phyloP scores from a whole-genome alignment of 2,329 filamentous ascomycete genomes.

The Venturia oleaginea region DNA sequence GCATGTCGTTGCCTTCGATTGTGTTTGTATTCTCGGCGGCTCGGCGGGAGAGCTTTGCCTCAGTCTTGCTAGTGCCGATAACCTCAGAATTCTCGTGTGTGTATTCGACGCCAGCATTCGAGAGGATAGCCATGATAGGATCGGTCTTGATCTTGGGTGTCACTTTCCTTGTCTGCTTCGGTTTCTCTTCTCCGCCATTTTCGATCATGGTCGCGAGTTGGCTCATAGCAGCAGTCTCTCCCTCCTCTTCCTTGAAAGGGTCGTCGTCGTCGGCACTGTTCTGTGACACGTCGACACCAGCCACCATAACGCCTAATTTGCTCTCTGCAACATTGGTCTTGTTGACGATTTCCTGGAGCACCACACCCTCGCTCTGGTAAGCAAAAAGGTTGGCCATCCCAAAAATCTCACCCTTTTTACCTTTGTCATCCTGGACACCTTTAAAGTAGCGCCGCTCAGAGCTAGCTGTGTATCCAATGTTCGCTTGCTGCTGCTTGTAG shows the following conservation, averaged over 20 bases:
- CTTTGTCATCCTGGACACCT: slow-evolving; percentile 76
- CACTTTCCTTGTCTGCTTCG: slow-evolving; percentile 29
- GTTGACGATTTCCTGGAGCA: slow-evolving; percentile 92
- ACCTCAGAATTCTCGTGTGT: slow-evolving; percentile 96
- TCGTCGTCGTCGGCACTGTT: slow-evolving; percentile 36
- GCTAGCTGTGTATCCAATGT: slow-evolving; percentile 91
- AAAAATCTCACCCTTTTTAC: slow-evolving; percentile 88
- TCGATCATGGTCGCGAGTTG: slow-evolving; percentile 59
- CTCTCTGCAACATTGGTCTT: slow-evolving; percentile 96
- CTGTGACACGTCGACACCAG: slow-evolving; percentile 61
- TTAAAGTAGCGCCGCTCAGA: slow-evolving; percentile 91
- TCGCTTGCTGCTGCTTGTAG: slow-evolving; percentile 98
- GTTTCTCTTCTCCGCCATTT: slow-evolving; percentile 25
- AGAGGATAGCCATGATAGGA: slow-evolving; percentile 79
- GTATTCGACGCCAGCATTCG: slow-evolving; percentile 82
- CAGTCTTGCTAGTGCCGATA: slow-evolving; percentile 83
- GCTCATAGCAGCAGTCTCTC: slow-evolving; percentile 57
- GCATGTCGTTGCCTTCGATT: slow-evolving; percentile 23
- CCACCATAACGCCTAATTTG: slow-evolving; percentile 70
- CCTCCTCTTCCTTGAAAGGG: slow-evolving; percentile 32
- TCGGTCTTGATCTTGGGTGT: slow-evolving; percentile 48
- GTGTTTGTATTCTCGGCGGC: slow-evolving; percentile 52
- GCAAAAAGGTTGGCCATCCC: slow-evolving; percentile 79
- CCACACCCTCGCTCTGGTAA: slow-evolving; percentile 67
- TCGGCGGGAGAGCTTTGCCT: slow-evolving; percentile 69